Conservation (phyloP, 2,329 filamentous ascomycete genomes). For the Myriosclerotinia curreyana region DNA sequence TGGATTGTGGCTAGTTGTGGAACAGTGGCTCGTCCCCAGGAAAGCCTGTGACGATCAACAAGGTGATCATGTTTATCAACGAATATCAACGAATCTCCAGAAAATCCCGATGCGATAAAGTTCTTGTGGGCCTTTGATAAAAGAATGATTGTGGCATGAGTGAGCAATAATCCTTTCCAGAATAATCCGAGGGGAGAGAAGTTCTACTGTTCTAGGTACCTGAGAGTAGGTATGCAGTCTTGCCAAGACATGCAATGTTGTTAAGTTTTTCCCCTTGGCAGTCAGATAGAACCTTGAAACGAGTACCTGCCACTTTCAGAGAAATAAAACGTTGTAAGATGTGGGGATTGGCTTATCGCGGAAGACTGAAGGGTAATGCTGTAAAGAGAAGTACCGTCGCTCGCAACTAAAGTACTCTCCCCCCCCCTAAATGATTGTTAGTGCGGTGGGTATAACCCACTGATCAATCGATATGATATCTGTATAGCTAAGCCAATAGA, state of each 20-base stretch:
- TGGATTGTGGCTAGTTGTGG: constrained; percentile 7
- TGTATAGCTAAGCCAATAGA: no score
- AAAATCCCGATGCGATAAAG: constrained; percentile 3
- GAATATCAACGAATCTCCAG: neutral
- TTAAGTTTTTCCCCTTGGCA: neutral
- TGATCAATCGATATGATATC: no score
- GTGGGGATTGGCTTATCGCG: constrained; percentile 6
- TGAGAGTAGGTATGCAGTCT: no score
- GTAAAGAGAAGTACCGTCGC: neutral
- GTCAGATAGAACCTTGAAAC: neutral
- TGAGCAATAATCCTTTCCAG: no score
- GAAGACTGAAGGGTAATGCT: neutral
- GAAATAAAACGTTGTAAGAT: constrained; percentile 6
- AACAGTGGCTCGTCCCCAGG: neutral
- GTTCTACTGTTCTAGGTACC: no score
- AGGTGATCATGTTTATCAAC: constrained; percentile 2
- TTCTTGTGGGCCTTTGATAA: neutral
- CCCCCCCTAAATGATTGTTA: no score
- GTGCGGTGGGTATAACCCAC: no score
- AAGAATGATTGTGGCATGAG: neutral
- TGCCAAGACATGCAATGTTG: constrained; percentile 8
- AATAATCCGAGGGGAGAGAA: no score
- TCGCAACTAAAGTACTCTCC: constrained; percentile 2
- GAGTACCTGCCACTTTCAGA: constrained; percentile 12
- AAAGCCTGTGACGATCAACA: constrained; percentile 12